Conservation (phyloP, 1,284 basidiomycete genomes). For the Cutaneotrichosporon sp. region DNA sequence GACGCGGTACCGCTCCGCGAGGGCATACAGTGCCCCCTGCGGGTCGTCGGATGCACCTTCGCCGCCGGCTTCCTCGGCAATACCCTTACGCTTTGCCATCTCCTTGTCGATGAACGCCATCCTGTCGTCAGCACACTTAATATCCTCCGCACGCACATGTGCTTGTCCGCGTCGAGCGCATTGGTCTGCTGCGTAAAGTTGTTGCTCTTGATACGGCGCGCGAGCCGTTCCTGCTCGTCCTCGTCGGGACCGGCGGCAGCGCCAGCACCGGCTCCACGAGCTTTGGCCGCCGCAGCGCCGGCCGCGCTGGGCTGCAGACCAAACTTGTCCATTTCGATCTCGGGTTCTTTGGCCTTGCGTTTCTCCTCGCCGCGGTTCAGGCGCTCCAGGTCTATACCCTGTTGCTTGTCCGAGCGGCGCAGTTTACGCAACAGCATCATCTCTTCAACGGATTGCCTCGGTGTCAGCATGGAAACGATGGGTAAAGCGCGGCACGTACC, state of each 20-base stretch:
- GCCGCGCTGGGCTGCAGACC: slow-evolving; percentile 50
- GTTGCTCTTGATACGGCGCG: slow-evolving; percentile 68
- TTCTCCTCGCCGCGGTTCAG: slow-evolving; percentile 76
- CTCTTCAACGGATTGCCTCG: slow-evolving; percentile 59
- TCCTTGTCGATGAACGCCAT: slow-evolving; percentile 97
- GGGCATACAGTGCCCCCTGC: slow-evolving; percentile 72
- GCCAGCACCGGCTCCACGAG: background rate
- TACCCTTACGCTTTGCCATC: slow-evolving; percentile 66
- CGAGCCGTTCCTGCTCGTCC: slow-evolving; percentile 61
- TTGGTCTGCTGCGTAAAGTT: slow-evolving; percentile 98
- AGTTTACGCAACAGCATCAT: slow-evolving; percentile 78
- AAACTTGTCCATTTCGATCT: slow-evolving; percentile 48
- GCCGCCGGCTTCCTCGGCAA: slow-evolving; percentile 52
- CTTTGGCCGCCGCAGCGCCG: background rate
- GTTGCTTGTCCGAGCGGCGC: slow-evolving; percentile 57
- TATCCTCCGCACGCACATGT: slow-evolving; percentile 60
- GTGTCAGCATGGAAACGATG: slow-evolving; percentile 3
- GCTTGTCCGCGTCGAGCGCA: slow-evolving; percentile 91
- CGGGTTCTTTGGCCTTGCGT: slow-evolving; percentile 52
- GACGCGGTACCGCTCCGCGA: slow-evolving; percentile 61
- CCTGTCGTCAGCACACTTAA: slow-evolving; percentile 56
- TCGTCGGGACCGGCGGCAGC: background rate
- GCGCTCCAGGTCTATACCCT: slow-evolving; percentile 77
- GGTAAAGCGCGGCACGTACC: too few species aligned
- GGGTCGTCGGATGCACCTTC: slow-evolving; percentile 1